A percentile compares a stretch with the other conserved stretches of the same genome.
Evolutionary conservation across 176 grass and related monocot genomes (phyloP).

Genomic region (Tuctoria greenei): DNA sequence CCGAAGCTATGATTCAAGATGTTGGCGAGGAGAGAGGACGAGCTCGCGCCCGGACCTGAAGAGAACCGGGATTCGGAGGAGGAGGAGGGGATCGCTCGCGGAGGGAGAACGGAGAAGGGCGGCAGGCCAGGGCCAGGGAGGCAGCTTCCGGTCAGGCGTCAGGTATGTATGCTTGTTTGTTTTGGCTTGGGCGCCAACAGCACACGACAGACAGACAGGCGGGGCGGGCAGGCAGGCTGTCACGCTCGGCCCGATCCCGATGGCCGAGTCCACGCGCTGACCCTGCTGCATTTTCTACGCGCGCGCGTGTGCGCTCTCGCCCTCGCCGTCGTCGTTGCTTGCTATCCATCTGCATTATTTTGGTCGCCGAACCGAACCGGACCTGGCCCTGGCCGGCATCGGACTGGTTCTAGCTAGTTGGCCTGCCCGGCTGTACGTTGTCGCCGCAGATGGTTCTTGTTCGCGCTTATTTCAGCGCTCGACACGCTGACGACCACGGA

Average conservation of each 20-base stretch:
- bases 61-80: neutral
- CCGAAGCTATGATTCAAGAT: neutral
- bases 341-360: neutral
- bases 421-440: neutral
- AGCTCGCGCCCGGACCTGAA: neutral
- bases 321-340: neutral
- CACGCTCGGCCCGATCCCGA: too few species aligned
- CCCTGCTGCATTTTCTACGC: neutral
- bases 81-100: neutral
- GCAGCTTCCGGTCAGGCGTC: too few species aligned
- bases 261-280: constrained; percentile 48
- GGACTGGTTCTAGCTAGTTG: constrained; percentile 5
- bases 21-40: neutral
- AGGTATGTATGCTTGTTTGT: too few species aligned
- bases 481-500: neutral
- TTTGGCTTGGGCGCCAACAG: constrained; percentile 18
- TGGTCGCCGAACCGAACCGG: constrained; percentile 29
- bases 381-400: constrained; percentile 36
- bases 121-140: neutral
- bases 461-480: neutral
- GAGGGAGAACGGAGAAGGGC: neutral
- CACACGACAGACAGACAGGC: constrained; percentile 22
- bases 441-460: neutral
- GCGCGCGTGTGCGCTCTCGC: neutral
- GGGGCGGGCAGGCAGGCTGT: constrained; percentile 5